Base-by-base conservation (phyloP, 1,284 basidiomycete genomes). In the Caloboletus inedulis region DNA sequence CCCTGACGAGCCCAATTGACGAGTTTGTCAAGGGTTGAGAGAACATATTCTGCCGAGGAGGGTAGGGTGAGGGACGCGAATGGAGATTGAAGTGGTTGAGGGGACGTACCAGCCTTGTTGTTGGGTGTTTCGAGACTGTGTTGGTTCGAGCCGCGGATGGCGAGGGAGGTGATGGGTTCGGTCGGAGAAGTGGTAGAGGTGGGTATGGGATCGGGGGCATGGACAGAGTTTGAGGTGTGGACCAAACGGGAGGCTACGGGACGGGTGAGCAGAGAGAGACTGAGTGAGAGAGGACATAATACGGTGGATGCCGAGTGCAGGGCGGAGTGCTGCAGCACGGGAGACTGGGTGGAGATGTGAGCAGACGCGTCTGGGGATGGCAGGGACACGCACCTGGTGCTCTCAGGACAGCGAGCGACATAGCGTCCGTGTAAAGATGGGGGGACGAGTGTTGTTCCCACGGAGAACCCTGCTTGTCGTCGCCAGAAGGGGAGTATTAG, bases 1-100 rank as follows among this genome's bases (percentile, higher is more conserved):
- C 96, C 89, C 74, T 98, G 95, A 54, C 96, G 80, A 14, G 89
- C 95, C 96, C 96, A 99, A 73, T 99, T 99, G 64, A 89, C 91
- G 40, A 99, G 82, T 77, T 98, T 98, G 77, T 99, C 96, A 54
- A 98, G 75, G 0, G 94, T 96, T 1, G 94, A 93, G 40, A 99
- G 78, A 0, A 98, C 94, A 79, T 98, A 99, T 74, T 99, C 96
- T 92, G 74, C 47, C 50, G 25, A 34, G n/a, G 39, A 37, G 14
- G 44, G 14, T 12, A 30, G n/a, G 30, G 14, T 51, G 43, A 49
- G 43, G 31, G 41, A 51, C 21, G 37, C 45, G n/a, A 33, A 53
- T 13, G 44, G 49, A 42, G 14, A 36, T 1, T 6, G 30, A 37
- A 30, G 25, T 4, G 48, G 36, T 10, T 31, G 23, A 40, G 10